These are phyloP conservation scores for Neoascochyta sp. DNA, from an alignment of 2,329 filamentous ascomycete species.

Conservation along the genomic window DNA sequence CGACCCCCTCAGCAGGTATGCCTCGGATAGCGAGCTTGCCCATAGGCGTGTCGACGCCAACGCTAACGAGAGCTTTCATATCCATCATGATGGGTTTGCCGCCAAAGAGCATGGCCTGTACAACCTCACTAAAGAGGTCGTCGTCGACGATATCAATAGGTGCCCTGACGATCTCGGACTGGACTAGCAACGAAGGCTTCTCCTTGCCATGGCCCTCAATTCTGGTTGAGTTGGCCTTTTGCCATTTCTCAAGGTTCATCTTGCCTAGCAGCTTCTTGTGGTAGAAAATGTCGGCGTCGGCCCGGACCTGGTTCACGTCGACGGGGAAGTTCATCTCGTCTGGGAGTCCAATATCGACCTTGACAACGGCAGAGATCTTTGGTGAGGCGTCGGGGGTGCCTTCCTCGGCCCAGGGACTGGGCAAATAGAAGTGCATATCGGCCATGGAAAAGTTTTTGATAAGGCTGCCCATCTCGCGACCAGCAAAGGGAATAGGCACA, in stretches of 20 bases:
- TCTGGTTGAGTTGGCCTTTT: constrained; percentile 75
- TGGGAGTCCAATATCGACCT: constrained; percentile 74
- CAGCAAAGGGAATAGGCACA: constrained; percentile 79
- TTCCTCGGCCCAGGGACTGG: constrained; percentile 74
- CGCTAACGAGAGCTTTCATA: constrained; percentile 77
- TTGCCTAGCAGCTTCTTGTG: constrained; percentile 72
- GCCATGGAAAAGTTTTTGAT: constrained; percentile 84
- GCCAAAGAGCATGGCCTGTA: constrained; percentile 78
- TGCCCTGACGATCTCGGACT: constrained; percentile 71
- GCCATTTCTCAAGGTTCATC: constrained; percentile 77
- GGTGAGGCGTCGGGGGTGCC: constrained; percentile 69
- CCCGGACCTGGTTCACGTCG: constrained; percentile 71
- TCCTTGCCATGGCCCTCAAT: constrained; percentile 56
- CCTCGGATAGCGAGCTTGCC: constrained; percentile 76
- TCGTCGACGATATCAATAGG: constrained; percentile 80
- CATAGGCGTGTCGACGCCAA: constrained; percentile 75
- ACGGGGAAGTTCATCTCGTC: constrained; percentile 83
- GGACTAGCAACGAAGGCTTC: constrained; percentile 64
- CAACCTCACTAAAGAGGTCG: constrained; percentile 72
- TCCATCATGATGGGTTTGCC: constrained; percentile 65
- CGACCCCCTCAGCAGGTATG: constrained; percentile 76
- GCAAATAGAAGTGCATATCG: constrained; percentile 81
- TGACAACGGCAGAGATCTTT: constrained; percentile 76
- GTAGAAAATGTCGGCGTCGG: constrained; percentile 78
- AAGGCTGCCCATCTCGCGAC: constrained; percentile 73